Evolutionary conservation across 768 basidiomycete genomes (phyloP).

Genomic region (Boletus coccyginus): DNA sequence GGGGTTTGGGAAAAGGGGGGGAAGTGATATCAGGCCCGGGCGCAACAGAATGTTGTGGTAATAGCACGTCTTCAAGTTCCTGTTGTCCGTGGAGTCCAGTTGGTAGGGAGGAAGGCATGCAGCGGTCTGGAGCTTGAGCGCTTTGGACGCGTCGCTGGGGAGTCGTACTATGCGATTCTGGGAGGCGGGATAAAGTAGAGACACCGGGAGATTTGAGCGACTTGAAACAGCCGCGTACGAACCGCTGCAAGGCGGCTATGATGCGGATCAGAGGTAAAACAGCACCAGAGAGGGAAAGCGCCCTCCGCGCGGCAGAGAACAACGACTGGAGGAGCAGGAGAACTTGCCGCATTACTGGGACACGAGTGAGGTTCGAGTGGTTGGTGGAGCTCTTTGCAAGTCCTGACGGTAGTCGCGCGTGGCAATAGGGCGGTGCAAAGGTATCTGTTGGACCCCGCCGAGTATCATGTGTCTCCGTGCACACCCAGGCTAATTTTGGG

Average conservation of each 20-base stretch:
- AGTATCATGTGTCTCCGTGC: too few species aligned
- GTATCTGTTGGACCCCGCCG: too few species aligned
- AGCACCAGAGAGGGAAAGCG: neutral
- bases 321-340: neutral
- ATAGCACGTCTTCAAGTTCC: too few species aligned
- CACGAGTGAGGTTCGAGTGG: neutral
- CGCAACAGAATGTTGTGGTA: neutral
- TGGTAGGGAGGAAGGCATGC: neutral
- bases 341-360: neutral
- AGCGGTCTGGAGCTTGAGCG: too few species aligned
- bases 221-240: neutral
- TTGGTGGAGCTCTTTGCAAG: too few species aligned
- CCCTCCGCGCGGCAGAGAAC: neutral
- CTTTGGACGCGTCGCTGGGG: neutral
- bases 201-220: neutral
- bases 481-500: too few species aligned
- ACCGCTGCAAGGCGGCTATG: neutral
- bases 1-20: neutral
- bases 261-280: neutral
- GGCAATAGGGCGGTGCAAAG: too few species aligned
- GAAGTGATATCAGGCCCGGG: neutral
- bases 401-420: too few species aligned
- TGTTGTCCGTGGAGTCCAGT: neutral
- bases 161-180: neutral
- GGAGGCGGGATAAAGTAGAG: neutral